Evolutionary conservation across 2,329 filamentous ascomycete genomes (phyloP), one percentile per base, ranked within the genome.

Genomic region (Aspergillus carbonarius): DNA sequence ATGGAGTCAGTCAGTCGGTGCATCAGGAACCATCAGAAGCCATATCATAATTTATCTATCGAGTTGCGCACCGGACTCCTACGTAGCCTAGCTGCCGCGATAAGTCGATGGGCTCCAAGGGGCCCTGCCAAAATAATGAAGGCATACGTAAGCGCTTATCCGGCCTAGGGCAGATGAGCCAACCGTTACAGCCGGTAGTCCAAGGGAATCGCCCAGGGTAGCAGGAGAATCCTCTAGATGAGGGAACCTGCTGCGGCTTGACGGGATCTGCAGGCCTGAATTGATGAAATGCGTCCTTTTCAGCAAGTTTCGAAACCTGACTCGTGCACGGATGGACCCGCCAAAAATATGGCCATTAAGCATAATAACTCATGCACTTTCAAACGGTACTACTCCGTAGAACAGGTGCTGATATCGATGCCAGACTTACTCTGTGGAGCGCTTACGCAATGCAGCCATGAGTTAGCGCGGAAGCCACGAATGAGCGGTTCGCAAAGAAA

Each of bases 401-500:
- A 48, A 10, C 12, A 30, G 8, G 27, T 48, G 25, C 27, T 30
- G 44, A 48, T 48, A 48, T 48, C 9, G 44, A 48, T 30, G 44
- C 44, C 23, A 48, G 15, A 30, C n/a, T 17, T 48, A 17, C 25
- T 30, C n/a, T 27, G 44, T 48, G 44, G 44, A 48, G 25, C 25
- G 23, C 44, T 48, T 48, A 48, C 44, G 44, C 44, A 48, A 48
- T 48, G 44, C 44, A 30, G 44, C 44, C 44, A 30, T 48, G 27
- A 30, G 25, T 48, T 48, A 48, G 44, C 44, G 44, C 25, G 23
- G 13, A 18, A 32, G 44, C 44, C 44, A 30, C 27, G 44, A 48
- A 48, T 48, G 25, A 30, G 44, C 44, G 44, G 44, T 30, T 48
- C n/a, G 44, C 25, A 27, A 7, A 32, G 25, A 9, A 48, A 10